Conservation (phyloP, 169 alveolate species). For the Plasmodium adleri region DNA sequence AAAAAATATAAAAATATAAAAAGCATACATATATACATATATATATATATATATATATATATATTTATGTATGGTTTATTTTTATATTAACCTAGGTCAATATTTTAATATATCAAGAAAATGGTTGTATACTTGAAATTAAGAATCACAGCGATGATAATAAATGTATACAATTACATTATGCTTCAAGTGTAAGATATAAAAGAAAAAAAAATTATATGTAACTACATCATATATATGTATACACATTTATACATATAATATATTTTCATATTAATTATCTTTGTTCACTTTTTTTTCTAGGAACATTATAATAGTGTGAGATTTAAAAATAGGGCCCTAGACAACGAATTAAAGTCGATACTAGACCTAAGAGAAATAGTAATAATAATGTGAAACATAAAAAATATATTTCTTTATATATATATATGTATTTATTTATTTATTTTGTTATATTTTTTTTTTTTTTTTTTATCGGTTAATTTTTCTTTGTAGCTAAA, state of each 20-base stretch:
- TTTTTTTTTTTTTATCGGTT: neutral
- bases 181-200: slow-evolving; percentile 57
- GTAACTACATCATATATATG: no score
- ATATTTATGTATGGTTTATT: neutral
- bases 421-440: neutral
- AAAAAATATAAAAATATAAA: neutral
- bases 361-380: slow-evolving; percentile 43
- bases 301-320: slow-evolving; percentile 70
- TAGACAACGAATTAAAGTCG: slow-evolving; percentile 39
- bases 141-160: slow-evolving; percentile 56
- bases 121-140: slow-evolving; percentile 55
- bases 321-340: slow-evolving; percentile 32
- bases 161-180: slow-evolving; percentile 60
- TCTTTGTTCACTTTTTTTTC: neutral
- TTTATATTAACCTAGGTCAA: slow-evolving; percentile 11
- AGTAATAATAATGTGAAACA: slow-evolving; percentile 23
- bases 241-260: neutral
- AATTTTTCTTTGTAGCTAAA: slow-evolving; percentile 16
- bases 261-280: neutral
- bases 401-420: neutral
- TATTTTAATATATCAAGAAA: slow-evolving; percentile 62
- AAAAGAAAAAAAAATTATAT: no score
- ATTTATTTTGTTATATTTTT: neutral
- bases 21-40: neutral
- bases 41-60: neutral